A percentile compares a stretch with the other conserved stretches of the same genome.
Evolutionary conservation across 1,284 basidiomycete genomes (phyloP).

Genomic region (Boletus mariae): DNA sequence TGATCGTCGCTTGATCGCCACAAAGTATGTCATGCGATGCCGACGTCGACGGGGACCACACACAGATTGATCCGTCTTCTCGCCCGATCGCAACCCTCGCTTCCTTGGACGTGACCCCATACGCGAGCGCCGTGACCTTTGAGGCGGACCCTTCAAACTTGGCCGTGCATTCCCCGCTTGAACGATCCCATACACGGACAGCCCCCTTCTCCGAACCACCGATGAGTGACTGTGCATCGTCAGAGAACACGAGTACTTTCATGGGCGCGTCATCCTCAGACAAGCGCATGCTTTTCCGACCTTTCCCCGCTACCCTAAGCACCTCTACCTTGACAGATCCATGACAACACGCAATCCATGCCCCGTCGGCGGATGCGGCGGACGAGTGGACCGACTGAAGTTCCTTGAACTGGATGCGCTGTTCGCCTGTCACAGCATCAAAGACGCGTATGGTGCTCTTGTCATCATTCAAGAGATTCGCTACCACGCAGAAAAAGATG

Average conservation of each 20-base stretch:
- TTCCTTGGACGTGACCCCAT: neutral
- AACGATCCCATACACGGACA: constrained; percentile 19
- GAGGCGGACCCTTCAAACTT: constrained; percentile 4
- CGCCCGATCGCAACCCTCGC: constrained; percentile 13
- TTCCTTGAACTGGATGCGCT: constrained; percentile 8
- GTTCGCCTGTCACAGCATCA: constrained; percentile 11
- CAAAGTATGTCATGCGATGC: constrained; percentile 9
- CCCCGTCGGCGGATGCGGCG: constrained; percentile 11
- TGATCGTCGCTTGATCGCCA: constrained; percentile 3
- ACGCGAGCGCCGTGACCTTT: constrained; percentile 17
- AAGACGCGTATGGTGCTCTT: constrained; percentile 15
- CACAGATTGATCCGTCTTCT: constrained; percentile 16
- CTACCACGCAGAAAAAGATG: constrained; percentile 6
- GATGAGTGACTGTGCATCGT: constrained; percentile 9
- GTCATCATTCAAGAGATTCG: constrained; percentile 3
- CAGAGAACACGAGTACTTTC: constrained; percentile 11
- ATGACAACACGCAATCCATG: constrained; percentile 12
- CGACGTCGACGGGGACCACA: constrained; percentile 20
- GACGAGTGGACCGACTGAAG: constrained; percentile 11
- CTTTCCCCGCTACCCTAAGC: constrained; percentile 1
- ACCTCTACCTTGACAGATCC: constrained; percentile 12
- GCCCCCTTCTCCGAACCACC: constrained; percentile 14
- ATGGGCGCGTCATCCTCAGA: neutral
- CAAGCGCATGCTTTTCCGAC: neutral
- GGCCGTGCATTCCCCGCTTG: constrained; percentile 14